A percentile compares a stretch with the other conserved stretches of the same genome.
phyloP scores from a whole-genome alignment of 257 asterid genomes.

The Nicotiana tomentosiformis region DNA sequence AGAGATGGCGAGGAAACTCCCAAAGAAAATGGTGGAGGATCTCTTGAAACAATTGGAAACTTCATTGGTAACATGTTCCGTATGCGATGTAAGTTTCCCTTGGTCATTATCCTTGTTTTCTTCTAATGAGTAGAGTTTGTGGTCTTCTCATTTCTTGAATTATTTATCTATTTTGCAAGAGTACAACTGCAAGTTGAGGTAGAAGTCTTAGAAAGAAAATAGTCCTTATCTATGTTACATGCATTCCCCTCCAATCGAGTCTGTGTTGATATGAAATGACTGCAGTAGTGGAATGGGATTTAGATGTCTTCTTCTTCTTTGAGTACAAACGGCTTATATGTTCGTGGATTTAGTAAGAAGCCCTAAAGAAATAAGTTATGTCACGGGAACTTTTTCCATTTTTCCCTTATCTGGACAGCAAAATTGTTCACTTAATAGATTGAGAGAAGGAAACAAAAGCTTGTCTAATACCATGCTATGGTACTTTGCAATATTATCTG shows the following conservation, averaged over 20 bases:
- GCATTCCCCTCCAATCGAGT: not conserved
- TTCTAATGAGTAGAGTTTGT: conserved; percentile 1
- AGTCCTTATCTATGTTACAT: not conserved
- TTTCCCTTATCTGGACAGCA: not conserved
- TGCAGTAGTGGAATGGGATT: not conserved
- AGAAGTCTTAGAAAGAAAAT: not conserved
- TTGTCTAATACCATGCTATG: not conserved
- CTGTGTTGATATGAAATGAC: not conserved
- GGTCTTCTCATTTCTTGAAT: not conserved
- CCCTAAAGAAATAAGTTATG: not conserved
- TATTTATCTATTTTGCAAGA: not conserved
- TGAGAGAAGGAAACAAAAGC: not conserved
- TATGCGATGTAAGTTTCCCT: conserved; percentile 56
- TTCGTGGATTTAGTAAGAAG: not conserved
- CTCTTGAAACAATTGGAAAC: conserved; percentile 61
- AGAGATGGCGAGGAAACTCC: conserved; percentile 60
- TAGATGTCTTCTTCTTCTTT: not conserved
- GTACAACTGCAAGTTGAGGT: not conserved
- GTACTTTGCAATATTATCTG: not conserved
- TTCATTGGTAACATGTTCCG: conserved; percentile 67
- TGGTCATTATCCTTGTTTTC: conserved; percentile 8
- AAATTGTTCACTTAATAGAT: not conserved
- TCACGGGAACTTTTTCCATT: not conserved
- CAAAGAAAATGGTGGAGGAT: conserved; percentile 47
- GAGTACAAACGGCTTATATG: not conserved